Percentiles rank a stretch among this genome's conserved stretches.
Conservation (phyloP, 1,284 basidiomycete species). For the Cutaneotrichosporon sp. region DNA sequence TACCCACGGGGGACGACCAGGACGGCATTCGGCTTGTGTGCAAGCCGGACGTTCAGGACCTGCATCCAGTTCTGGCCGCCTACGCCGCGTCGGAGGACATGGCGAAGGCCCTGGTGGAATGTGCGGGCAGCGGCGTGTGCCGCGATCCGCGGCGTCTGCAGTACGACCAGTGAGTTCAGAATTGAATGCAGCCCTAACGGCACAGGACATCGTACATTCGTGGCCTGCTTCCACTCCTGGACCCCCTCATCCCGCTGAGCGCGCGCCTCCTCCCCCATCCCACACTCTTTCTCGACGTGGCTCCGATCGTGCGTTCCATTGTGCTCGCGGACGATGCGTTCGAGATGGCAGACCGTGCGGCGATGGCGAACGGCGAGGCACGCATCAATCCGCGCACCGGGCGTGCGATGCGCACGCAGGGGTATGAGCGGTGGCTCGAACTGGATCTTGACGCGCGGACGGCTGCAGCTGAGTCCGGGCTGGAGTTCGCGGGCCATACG, state of each 20-base stretch:
- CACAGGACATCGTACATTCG: conserved; percentile 37
- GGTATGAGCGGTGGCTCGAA: conserved; percentile 27
- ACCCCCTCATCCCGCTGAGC: conserved; percentile 52
- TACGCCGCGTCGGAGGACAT: conserved; percentile 30
- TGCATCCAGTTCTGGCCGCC: conserved; percentile 26
- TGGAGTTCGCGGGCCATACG: not conserved
- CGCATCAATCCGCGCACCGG: conserved; percentile 47
- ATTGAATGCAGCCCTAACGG: not conserved
- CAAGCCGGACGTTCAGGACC: conserved; percentile 45
- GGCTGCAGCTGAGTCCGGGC: conserved; percentile 5
- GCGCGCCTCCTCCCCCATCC: conserved; percentile 55
- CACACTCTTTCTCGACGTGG: conserved; percentile 66
- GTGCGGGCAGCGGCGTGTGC: conserved; percentile 18
- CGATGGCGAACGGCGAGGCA: conserved; percentile 32
- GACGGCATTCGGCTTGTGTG: conserved; percentile 59
- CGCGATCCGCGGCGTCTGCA: conserved; percentile 15
- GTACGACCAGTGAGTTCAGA: conserved; percentile 25
- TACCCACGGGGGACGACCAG: conserved; percentile 61
- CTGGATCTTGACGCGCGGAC: conserved; percentile 19
- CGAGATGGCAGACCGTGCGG: conserved; percentile 39
- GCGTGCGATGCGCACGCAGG: conserved; percentile 34
- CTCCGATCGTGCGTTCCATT: conserved; percentile 69
- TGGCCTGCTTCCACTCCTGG: conserved; percentile 55
- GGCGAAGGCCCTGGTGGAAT: conserved; percentile 1
- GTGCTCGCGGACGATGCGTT: conserved; percentile 66